Base-by-base conservation (phyloP, 2,329 filamentous ascomycete species). In the Aureobasidium sp. region DNA sequence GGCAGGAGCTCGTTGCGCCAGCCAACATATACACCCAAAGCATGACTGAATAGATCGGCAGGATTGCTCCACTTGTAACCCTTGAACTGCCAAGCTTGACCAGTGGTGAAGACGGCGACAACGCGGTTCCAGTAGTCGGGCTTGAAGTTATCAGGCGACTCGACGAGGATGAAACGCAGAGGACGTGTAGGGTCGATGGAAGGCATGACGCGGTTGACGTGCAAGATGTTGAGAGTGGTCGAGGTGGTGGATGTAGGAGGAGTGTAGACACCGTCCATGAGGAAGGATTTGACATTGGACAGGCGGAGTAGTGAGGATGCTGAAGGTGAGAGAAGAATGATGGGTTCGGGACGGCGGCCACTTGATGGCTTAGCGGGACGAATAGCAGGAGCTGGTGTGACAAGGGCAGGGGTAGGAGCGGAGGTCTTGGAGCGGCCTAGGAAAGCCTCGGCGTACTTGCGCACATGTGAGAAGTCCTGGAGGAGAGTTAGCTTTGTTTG, bases 11-110 rank as follows among this genome's bases (percentile, higher is more conserved):
- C 90, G 45, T 88, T 90, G 57, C 86, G 81, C 88, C 90, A 97
- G 3, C 93, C 93, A 2, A 98, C 83, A 64, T 88, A 95, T 45
- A 98, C 75, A 53, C 93, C 93, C 12, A 89, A 77, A 2, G 89
- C 87, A 64, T 96, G 88, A 60, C 83, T 82, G 74, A 98, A 98
- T 45, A 98, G 77, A 65, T 97, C 93, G 12, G 83, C 79, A 0
- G 93, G 88, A 53, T 86, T 85, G 61, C 85, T 85, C 89, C 93
- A 98, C 71, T 95, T 95, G 79, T 98, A 98, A 61, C 83, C 87
- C 73, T 96, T 95, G 74, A 98, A 98, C 71, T 98, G 93, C 93
- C 93, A 98, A 8, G 86, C 84, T 73, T 98, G 93, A 29, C 93
- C 93, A 0, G 93, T 98, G 0, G 93, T 98, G 72, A 98, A 97